Conservation (phyloP, 1,284 basidiomycete species). For the Papiliotrema flavescens region DNA sequence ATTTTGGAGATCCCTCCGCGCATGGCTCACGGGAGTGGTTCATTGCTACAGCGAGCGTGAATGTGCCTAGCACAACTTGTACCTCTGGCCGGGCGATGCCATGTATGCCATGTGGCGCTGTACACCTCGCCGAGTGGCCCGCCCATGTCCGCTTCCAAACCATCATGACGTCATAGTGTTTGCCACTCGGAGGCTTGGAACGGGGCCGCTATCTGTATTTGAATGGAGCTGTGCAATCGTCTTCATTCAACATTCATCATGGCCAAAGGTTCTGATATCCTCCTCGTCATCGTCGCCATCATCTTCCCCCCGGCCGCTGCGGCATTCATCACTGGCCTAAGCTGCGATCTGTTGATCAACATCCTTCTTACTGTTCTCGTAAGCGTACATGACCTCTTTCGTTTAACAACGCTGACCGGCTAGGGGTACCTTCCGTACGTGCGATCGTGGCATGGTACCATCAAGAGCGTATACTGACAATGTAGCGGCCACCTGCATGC, state of each 20-base stretch:
- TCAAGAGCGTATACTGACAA: not conserved
- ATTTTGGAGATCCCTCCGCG: too few relatives aligned
- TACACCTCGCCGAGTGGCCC: too few relatives aligned
- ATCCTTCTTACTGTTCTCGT: constrained; percentile 23
- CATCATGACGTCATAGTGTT: too few relatives aligned
- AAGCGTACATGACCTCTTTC: constrained; percentile 7
- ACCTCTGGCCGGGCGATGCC: too few relatives aligned
- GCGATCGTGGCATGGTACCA: not conserved
- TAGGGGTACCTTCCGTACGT: constrained; percentile 23
- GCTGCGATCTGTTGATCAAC: constrained; percentile 48
- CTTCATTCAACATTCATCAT: constrained; percentile 13
- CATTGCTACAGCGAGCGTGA: too few relatives aligned
- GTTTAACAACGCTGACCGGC: constrained; percentile 4
- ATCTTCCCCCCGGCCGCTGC: constrained; percentile 58
- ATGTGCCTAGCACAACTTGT: too few relatives aligned
- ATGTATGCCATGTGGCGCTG: too few relatives aligned
- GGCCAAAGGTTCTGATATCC: constrained; percentile 45
- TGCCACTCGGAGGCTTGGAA: too few relatives aligned
- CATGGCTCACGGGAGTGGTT: too few relatives aligned
- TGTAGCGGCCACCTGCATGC: constrained; percentile 51
- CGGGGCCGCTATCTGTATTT: too few relatives aligned
- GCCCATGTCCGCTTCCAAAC: too few relatives aligned
- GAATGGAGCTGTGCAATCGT: too few relatives aligned
- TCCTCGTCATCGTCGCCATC: constrained; percentile 58
- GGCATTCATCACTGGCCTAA: constrained; percentile 69